Evolutionary conservation across 2,329 filamentous ascomycete species (phyloP).

Genomic region (Pseudovirgaria hyperparasitica): DNA sequence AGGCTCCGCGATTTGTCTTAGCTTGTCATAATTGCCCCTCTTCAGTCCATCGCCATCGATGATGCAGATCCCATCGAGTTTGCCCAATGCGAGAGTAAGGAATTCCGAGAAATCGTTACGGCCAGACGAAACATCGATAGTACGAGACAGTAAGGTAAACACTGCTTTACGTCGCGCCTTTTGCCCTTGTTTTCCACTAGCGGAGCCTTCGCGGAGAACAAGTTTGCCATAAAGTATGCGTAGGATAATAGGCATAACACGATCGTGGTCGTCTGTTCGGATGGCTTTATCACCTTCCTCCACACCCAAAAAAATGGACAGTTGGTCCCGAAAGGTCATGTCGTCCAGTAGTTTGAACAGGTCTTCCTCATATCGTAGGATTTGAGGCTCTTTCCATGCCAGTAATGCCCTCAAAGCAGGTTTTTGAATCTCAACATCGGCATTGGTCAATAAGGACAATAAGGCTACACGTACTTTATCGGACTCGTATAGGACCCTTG

Average conservation of each 20-base stretch:
- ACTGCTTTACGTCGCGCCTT: slow-evolving; percentile 62
- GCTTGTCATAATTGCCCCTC: slow-evolving; percentile 23
- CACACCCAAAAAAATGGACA: slow-evolving; percentile 75
- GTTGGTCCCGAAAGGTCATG: slow-evolving; percentile 79
- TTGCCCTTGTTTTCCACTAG: slow-evolving; percentile 67
- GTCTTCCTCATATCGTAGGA: slow-evolving; percentile 73
- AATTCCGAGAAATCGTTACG: slow-evolving; percentile 70
- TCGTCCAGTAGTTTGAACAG: slow-evolving; percentile 82
- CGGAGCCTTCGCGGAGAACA: slow-evolving; percentile 66
- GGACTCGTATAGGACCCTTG: slow-evolving; percentile 67
- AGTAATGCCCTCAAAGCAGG: slow-evolving; percentile 72
- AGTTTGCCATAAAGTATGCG: slow-evolving; percentile 81
- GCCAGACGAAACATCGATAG: no score
- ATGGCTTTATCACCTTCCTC: slow-evolving; percentile 53
- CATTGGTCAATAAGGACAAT: slow-evolving; percentile 66
- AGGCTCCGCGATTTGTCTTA: slow-evolving; percentile 43
- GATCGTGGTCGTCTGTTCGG: slow-evolving; percentile 55
- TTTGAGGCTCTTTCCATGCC: slow-evolving; percentile 70
- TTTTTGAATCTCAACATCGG: slow-evolving; percentile 81
- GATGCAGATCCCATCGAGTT: slow-evolving; percentile 49
- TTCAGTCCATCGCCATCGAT: slow-evolving; percentile 38
- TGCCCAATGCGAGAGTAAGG: slow-evolving; percentile 67
- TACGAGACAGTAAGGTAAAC: slow-evolving; percentile 68
- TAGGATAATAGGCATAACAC: slow-evolving; percentile 75
- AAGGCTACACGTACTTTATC: slow-evolving; percentile 65